A percentile compares a stretch with the other conserved stretches of the same genome.
Evolutionary conservation across 2,329 filamentous ascomycete species (phyloP).

Genomic region (Dactylellina parvicollis): DNA sequence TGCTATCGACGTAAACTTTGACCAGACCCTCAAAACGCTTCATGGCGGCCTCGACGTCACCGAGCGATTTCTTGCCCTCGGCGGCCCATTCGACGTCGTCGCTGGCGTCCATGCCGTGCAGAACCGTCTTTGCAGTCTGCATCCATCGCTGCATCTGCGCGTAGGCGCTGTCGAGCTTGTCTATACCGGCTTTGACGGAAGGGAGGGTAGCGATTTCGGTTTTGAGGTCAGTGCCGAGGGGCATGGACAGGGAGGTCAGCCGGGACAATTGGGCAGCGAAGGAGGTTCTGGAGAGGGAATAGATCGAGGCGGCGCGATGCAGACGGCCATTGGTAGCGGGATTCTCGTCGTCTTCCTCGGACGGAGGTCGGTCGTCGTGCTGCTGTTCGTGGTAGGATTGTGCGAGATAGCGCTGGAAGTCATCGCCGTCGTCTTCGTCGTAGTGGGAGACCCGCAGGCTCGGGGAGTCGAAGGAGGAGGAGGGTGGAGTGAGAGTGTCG

Average conservation of each 20-base stretch:
- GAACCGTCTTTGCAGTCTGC: constrained; percentile 86
- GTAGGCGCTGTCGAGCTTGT: constrained; percentile 83
- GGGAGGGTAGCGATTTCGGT: constrained; percentile 85
- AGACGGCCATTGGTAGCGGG: constrained; percentile 30
- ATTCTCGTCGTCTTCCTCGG: constrained; percentile 36
- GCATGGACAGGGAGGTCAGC: constrained; percentile 87
- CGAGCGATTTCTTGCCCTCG: constrained; percentile 82
- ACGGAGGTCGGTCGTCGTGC: constrained; percentile 26
- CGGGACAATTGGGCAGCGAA: constrained; percentile 94
- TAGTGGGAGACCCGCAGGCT: constrained; percentile 39
- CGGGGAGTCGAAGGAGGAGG: constrained; percentile 39
- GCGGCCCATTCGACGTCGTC: constrained; percentile 99
- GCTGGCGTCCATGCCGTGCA: constrained; percentile 88
- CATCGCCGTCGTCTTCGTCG: constrained; percentile 42
- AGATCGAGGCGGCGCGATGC: constrained; percentile 81
- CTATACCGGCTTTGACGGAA: constrained; percentile 83
- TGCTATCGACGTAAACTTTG: constrained; percentile 91
- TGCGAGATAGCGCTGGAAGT: constrained; percentile 51
- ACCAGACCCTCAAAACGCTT: constrained; percentile 86
- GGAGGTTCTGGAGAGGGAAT: constrained; percentile 88
- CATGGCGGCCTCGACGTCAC: constrained; percentile 78
- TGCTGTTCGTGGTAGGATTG: constrained; percentile 39
- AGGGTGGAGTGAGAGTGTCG: constrained; percentile 47
- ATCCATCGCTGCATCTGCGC: constrained; percentile 97
- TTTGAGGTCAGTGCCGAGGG: constrained; percentile 83